Evolutionary conservation across 768 basidiomycete species (phyloP).

Genomic region (Austroboletus eburneus): DNA sequence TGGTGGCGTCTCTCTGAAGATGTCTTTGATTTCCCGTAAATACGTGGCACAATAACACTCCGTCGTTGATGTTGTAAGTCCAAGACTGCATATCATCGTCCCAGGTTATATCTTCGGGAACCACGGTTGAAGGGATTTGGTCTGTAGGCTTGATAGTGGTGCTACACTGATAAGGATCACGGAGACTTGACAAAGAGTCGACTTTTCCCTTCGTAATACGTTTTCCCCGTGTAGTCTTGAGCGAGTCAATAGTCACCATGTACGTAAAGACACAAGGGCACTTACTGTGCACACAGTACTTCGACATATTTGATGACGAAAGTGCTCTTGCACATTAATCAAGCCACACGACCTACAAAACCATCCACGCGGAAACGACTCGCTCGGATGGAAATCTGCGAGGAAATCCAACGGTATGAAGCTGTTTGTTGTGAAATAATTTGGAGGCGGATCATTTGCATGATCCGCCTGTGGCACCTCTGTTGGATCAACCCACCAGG

Average conservation of each 20-base stretch:
- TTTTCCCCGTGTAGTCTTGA: slow-evolving; percentile 10
- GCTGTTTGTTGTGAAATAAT: no score
- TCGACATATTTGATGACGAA: slow-evolving; percentile 46
- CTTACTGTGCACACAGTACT: slow-evolving; percentile 39
- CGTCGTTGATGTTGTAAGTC: slow-evolving; percentile 18
- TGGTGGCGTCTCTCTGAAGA: slow-evolving; percentile 38
- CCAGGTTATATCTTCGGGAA: slow-evolving; percentile 17
- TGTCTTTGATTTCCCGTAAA: slow-evolving; percentile 45
- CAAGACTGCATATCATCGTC: slow-evolving; percentile 30
- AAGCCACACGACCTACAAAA: slow-evolving; percentile 45
- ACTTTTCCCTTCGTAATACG: slow-evolving; percentile 10
- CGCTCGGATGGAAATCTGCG: slow-evolving; percentile 27
- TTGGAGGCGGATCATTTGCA: slow-evolving; percentile 20
- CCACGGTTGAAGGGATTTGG: slow-evolving; percentile 16
- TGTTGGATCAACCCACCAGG: slow-evolving; percentile 24
- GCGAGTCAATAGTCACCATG: slow-evolving; percentile 10
- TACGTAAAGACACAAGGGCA: not conserved
- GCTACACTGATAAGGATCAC: slow-evolving; percentile 13
- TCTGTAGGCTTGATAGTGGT: slow-evolving; percentile 16
- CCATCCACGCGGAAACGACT: slow-evolving; percentile 45
- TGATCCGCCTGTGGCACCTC: not conserved
- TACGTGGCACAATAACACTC: slow-evolving; percentile 37
- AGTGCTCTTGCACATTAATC: slow-evolving; percentile 41
- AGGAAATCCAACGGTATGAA: slow-evolving; percentile 30
- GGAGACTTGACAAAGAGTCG: slow-evolving; percentile 22